Percentiles rank a stretch among this genome's conserved stretches.
Conservation (phyloP, 2,329 filamentous ascomycete species). For the Ceratocystis harringtonii region DNA sequence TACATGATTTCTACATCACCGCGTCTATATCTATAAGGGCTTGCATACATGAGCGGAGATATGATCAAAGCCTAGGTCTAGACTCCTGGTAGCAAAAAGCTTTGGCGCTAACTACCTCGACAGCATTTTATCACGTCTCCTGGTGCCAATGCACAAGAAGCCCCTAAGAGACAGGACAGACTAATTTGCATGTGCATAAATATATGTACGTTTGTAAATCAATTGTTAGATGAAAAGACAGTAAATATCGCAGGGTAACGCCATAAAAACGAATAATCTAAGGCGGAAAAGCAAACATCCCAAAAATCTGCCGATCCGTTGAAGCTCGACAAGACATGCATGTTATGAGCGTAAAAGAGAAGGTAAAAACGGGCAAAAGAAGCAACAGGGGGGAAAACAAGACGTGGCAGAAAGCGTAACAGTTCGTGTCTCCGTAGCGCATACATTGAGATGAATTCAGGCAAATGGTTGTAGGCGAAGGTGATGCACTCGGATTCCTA, state of each 20-base stretch:
- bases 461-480: not conserved
- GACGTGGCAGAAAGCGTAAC: conserved; percentile 13
- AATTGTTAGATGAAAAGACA: conserved; percentile 1
- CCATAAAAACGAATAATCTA: not conserved
- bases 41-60: too few species aligned
- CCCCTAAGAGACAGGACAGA: not conserved
- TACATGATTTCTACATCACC: too few species aligned
- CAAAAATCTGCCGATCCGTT: not conserved
- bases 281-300: not conserved
- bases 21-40: too few species aligned
- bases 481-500: conserved; percentile 3
- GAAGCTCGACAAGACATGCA: not conserved
- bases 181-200: not conserved
- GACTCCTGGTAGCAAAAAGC: too few species aligned
- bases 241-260: conserved; percentile 2
- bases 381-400: not conserved
- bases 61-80: too few species aligned
- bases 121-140: not conserved
- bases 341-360: not conserved
- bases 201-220: conserved; percentile 4
- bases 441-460: conserved; percentile 7
- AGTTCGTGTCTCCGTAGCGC: conserved; percentile 14
- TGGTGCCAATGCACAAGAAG: not conserved
- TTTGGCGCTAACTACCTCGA: not conserved
- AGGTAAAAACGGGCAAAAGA: not conserved